phyloP scores from a whole-genome alignment of 1,139 yeast species.

The Saccharomyces hybrid region DNA sequence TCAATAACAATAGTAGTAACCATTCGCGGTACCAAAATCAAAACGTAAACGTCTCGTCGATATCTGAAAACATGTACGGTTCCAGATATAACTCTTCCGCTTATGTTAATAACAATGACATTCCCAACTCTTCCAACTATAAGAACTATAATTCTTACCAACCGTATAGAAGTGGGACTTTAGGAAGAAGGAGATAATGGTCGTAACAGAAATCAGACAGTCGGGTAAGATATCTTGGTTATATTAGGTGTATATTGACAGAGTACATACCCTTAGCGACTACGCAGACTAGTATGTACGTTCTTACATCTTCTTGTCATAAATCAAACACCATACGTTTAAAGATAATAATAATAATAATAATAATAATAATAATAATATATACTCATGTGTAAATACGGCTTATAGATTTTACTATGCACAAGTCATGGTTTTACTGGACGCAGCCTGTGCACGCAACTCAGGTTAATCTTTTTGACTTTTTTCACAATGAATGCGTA shows the following conservation, averaged over 20 bases:
- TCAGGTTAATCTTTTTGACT: neutral
- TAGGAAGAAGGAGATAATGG: neutral
- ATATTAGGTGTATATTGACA: neutral
- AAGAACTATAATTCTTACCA: neutral
- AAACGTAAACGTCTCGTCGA: neutral
- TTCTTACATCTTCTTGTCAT: neutral
- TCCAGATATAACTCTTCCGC: neutral
- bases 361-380: neutral
- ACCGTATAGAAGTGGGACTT: neutral
- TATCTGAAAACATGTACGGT: neutral
- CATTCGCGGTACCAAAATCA: neutral
- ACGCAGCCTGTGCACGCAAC: neutral
- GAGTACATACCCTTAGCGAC: neutral
- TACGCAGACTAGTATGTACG: neutral
- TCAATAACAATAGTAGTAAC: neutral
- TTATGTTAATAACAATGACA: neutral
- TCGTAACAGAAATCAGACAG: neutral
- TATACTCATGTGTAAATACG: neutral
- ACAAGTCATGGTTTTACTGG: neutral
- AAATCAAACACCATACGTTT: neutral
- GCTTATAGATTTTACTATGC: neutral
- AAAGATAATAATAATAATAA: neutral
- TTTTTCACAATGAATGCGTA: neutral
- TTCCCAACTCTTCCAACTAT: neutral
- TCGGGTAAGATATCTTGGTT: neutral